A percentile compares a stretch with the other conserved stretches of the same genome.
Evolutionary conservation across 73 alveolate genomes (phyloP).

Genomic region (Chromera velia): DNA sequence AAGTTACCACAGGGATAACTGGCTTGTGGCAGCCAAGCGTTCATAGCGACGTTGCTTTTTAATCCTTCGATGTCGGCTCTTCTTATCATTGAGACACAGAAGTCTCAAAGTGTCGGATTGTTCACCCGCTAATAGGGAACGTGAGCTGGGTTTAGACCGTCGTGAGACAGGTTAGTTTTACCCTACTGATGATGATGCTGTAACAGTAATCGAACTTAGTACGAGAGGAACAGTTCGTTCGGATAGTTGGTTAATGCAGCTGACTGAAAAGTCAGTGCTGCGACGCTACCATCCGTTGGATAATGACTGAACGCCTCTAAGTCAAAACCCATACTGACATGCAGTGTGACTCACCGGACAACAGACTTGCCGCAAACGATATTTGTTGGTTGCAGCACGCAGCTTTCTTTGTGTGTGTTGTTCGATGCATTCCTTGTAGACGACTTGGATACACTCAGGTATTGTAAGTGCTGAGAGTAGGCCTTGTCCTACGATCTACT

Average conservation of each 20-base stretch:
- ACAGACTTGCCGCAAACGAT: not conserved
- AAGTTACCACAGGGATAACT: constrained; percentile 98
- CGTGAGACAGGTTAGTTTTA: constrained; percentile 64
- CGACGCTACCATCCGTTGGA: constrained; percentile 93
- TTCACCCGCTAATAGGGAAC: constrained; percentile 59
- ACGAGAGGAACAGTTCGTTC: constrained; percentile 96
- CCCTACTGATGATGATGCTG: constrained; percentile 72
- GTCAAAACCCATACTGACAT: constrained; percentile 89
- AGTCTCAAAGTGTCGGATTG: constrained; percentile 47
- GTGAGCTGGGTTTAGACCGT: constrained; percentile 64
- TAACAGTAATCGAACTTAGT: constrained; percentile 95
- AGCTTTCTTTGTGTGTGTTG: not conserved
- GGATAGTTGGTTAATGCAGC: constrained; percentile 61
- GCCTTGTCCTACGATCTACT: constrained; percentile 10
- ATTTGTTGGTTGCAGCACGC: not conserved
- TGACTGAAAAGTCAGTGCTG: constrained; percentile 78
- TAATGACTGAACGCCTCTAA: constrained; percentile 93
- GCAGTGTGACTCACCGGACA: constrained; percentile 10
- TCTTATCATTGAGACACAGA: constrained; percentile 48
- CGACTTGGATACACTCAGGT: constrained; percentile 9
- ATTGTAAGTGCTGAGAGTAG: constrained; percentile 28
- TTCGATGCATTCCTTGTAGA: constrained; percentile 7
- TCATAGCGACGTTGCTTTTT: constrained; percentile 73
- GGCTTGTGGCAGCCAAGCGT: constrained; percentile 99
- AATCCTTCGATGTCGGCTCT: constrained; percentile 54